Conservation (phyloP, 2,329 filamentous ascomycete genomes). For the Sporothrix humicola region DNA sequence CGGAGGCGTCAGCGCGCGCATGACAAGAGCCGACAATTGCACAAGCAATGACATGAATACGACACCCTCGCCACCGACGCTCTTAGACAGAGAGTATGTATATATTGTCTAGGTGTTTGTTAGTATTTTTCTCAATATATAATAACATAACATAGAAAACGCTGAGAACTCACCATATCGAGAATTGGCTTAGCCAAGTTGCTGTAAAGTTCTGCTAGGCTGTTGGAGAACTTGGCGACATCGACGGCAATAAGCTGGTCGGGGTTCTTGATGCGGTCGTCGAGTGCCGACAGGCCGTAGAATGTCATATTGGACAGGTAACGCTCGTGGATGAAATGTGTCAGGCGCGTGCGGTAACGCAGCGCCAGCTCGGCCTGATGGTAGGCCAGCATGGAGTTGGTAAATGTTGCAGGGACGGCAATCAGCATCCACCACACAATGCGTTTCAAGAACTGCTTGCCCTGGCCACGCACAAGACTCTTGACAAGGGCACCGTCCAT, state of each 20-base stretch:
- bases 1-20: constrained; percentile 92
- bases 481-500: constrained; percentile 94
- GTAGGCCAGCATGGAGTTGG: constrained; percentile 98
- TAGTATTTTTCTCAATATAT: neutral
- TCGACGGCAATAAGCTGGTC: constrained; percentile 98
- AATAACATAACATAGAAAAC: neutral
- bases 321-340: constrained; percentile 92
- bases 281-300: constrained; percentile 91
- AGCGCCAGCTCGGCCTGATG: constrained; percentile 94
- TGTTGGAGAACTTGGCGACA: constrained; percentile 94
- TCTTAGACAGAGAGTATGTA: constrained; percentile 90
- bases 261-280: constrained; percentile 97
- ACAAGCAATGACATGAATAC: constrained; percentile 95
- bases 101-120: constrained; percentile 70
- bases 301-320: constrained; percentile 98
- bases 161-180: constrained; percentile 72
- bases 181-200: constrained; percentile 93
- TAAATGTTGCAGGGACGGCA: constrained; percentile 93
- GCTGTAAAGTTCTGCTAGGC: constrained; percentile 90
- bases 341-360: constrained; percentile 89
- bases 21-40: constrained; percentile 87
- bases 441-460: constrained; percentile 84
- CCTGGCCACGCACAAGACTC: constrained; percentile 86
- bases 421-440: constrained; percentile 99
- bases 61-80: constrained; percentile 93